Conservation (phyloP, 208 protist genomes). For the Leptomonas pyrrhocoris region DNA sequence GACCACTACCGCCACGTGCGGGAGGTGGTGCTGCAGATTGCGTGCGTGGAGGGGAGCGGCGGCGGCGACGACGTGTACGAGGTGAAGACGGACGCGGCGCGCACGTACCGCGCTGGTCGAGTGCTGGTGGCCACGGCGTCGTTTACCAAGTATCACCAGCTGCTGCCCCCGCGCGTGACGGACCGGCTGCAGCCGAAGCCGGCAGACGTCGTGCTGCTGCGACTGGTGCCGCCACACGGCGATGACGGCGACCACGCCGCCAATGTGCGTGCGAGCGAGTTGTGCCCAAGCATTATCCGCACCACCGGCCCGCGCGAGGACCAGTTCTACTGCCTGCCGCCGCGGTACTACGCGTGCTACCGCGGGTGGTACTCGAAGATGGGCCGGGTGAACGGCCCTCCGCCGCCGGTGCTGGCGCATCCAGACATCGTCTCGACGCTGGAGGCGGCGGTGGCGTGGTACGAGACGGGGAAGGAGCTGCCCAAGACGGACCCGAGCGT, state of each 20-base stretch:
- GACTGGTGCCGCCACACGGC: constrained; percentile 11
- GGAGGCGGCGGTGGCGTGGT: constrained; percentile 26
- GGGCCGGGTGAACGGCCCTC: constrained; percentile 5
- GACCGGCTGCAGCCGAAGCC: neutral
- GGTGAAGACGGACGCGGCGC: constrained; percentile 24
- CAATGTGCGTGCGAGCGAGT: constrained; percentile 24
- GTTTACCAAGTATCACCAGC: constrained; percentile 25
- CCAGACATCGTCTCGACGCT: constrained; percentile 4
- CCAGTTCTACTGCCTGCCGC: constrained; percentile 35
- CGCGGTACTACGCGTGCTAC: constrained; percentile 30
- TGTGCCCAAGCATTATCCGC: constrained; percentile 26
- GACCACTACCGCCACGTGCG: constrained; percentile 16
- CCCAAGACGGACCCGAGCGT: constrained; percentile 1
- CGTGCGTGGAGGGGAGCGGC: neutral
- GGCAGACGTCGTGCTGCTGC: constrained; percentile 28
- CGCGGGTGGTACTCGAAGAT: constrained; percentile 42
- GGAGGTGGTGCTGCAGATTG: constrained; percentile 26
- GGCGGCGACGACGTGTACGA: constrained; percentile 12
- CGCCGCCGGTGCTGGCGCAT: constrained; percentile 1
- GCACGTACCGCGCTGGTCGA: constrained; percentile 9
- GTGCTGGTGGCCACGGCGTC: constrained; percentile 31
- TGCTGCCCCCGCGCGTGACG: constrained; percentile 7
- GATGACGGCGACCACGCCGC: constrained; percentile 17
- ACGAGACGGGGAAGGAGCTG: constrained; percentile 16
- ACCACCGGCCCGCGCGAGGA: constrained; percentile 10